Evolutionary conservation across 1,284 basidiomycete genomes (phyloP).

Genomic region (Trametes polyzona): DNA sequence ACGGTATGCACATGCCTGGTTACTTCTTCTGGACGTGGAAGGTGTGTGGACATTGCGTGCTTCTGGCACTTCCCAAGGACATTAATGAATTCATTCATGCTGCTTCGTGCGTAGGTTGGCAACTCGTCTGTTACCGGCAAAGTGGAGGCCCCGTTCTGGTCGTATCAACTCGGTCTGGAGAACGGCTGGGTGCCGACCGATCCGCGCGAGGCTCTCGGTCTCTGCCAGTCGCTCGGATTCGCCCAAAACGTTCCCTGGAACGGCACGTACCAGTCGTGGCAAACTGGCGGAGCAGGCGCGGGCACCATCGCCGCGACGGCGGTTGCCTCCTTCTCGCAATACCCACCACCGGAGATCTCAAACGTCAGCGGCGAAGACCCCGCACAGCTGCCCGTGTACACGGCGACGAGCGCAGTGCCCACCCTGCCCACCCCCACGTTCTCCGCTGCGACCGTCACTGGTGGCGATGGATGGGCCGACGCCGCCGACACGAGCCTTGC

Average conservation of each 20-base stretch:
- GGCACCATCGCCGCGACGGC: slow-evolving; percentile 57
- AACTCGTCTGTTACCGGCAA: slow-evolving; percentile 44
- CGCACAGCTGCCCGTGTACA: slow-evolving; percentile 62
- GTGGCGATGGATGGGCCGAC: slow-evolving; percentile 77
- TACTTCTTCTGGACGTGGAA: slow-evolving; percentile 78
- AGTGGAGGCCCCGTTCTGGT: slow-evolving; percentile 50
- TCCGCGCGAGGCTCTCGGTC: slow-evolving; percentile 67
- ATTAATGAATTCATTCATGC: not conserved
- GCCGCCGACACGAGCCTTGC: slow-evolving; percentile 53
- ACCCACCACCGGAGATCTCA: slow-evolving; percentile 58
- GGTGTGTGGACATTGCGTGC: slow-evolving; percentile 37
- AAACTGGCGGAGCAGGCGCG: slow-evolving; percentile 76
- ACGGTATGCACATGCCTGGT: slow-evolving; percentile 50
- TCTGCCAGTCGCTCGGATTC: slow-evolving; percentile 58
- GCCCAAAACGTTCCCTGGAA: slow-evolving; percentile 49
- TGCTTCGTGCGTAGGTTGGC: slow-evolving; percentile 43
- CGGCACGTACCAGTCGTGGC: slow-evolving; percentile 65
- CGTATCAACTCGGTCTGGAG: slow-evolving; percentile 55
- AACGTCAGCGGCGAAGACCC: slow-evolving; percentile 48
- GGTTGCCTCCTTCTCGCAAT: slow-evolving; percentile 50
- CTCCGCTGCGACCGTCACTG: slow-evolving; percentile 49
- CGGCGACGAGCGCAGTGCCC: slow-evolving; percentile 62
- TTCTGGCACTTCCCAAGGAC: not conserved
- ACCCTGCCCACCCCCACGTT: slow-evolving; percentile 63
- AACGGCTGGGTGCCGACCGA: slow-evolving; percentile 79